These are phyloP conservation scores for Hericium rajendrae DNA, from an alignment of 768 basidiomycete species.

Conservation along the genomic window DNA sequence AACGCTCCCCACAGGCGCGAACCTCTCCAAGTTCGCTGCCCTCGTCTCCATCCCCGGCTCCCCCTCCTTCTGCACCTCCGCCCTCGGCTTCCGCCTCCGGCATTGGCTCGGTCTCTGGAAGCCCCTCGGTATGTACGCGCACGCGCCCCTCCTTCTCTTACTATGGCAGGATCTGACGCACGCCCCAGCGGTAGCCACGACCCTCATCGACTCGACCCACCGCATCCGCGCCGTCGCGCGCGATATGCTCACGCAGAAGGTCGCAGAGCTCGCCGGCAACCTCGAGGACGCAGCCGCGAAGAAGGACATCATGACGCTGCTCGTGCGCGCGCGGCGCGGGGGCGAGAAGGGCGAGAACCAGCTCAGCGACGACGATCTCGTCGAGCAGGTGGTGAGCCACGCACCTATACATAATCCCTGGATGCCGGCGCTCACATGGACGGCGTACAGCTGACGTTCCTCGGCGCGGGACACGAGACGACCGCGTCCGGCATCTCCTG, in stretches of 20 bases:
- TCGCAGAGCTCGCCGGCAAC: constrained; percentile 24
- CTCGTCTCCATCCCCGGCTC: neutral
- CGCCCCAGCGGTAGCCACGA: constrained; percentile 23
- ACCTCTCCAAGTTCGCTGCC: neutral
- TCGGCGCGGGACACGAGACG: constrained; percentile 16
- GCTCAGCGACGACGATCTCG: constrained; percentile 10
- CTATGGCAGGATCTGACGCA: too few species aligned
- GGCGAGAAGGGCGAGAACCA: constrained; percentile 5
- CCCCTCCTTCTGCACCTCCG: neutral
- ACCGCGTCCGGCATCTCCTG: constrained; percentile 19
- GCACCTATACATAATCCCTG: neutral
- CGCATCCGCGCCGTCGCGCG: constrained; percentile 36
- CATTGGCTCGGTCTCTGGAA: neutral
- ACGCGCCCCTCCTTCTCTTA: too few species aligned
- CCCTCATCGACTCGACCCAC: constrained; percentile 35
- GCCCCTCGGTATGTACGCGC: neutral
- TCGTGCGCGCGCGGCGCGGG: constrained; percentile 10
- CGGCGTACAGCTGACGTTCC: constrained; percentile 13
- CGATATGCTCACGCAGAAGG: constrained; percentile 41
- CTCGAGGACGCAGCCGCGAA: constrained; percentile 14
- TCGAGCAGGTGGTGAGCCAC: constrained; percentile 13
- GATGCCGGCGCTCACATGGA: neutral
- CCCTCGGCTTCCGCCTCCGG: neutral
- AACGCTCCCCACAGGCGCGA: neutral
- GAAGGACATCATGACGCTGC: constrained; percentile 13